Evolutionary conservation across 768 basidiomycete genomes (phyloP), one percentile per base, ranked within the genome.

Genomic region (Phaeolepiota aurea): DNA sequence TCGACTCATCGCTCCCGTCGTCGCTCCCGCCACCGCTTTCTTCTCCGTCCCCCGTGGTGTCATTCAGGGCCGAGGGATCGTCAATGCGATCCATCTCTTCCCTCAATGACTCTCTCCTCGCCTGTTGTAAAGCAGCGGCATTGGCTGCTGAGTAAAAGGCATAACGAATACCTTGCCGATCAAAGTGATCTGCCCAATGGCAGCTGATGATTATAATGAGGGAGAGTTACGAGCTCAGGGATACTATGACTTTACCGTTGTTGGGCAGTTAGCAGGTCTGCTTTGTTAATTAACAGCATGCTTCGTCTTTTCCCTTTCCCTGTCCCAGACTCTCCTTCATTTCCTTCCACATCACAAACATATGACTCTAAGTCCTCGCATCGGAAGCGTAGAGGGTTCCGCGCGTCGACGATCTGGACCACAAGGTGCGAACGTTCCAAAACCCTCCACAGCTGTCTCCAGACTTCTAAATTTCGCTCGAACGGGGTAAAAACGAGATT

Each of bases 361-460:
- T 96, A 96, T 1, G 70, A 63, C 48, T 93, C 87, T 32, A 99
- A 63, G 60, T 97, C 94, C 46, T 91, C 87, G 38, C 93, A 97
- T 15, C 91, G 79, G 56, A 97, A 97, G 20, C 79, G 71, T 5
- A 96, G 69, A 1, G 96, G 94, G 65, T 96, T 97, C 28, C 96
- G 80, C 4, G 91, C 91, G 54, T 99, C 96, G 38, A 96, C 87
- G 38, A 99, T 94, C 61, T 98, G 91, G 2, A 98, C 87, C 21
- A 98, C 64, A 16, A 99, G 76, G 51, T 96, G 88, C 1, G 94
- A 96, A 15, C 92, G 77, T 63, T 99, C 96, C 5, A 96, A 64
- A 1, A 98, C 96, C 38, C 96, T 74, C 96, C 96, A 99, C 5
- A 99, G 74, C 54, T 99, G 96, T 32, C 96, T 71, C 94, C 96